phyloP scores from a whole-genome alignment of 2,329 filamentous ascomycete species.

The Plenodomus biglobosus region DNA sequence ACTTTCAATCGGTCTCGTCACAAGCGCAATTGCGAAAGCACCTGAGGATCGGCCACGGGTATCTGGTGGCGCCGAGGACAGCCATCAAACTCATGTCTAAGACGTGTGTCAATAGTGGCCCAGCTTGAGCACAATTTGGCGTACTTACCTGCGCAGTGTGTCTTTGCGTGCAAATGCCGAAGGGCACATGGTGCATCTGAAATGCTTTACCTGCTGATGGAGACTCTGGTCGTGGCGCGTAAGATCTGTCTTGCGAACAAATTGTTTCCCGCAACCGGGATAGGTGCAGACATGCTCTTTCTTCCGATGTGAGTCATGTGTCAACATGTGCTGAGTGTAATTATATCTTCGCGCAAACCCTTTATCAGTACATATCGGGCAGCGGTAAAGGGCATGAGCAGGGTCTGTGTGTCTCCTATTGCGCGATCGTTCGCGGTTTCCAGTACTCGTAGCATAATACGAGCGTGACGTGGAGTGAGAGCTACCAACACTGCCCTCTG shows the following conservation, averaged over 20 bases:
- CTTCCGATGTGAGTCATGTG: constrained; percentile 72
- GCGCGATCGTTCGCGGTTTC: constrained; percentile 8
- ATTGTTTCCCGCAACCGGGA: constrained; percentile 69
- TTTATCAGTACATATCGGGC: constrained; percentile 69
- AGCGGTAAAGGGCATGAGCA: constrained; percentile 57
- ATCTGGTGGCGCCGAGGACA: constrained; percentile 61
- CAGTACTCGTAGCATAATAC: constrained; percentile 4
- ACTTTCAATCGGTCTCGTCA: neutral
- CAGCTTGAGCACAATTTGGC: neutral
- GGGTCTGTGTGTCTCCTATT: constrained; percentile 23
- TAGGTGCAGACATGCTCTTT: constrained; percentile 70
- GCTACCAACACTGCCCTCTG: constrained; percentile 15
- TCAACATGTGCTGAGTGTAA: constrained; percentile 82
- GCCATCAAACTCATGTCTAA: constrained; percentile 74
- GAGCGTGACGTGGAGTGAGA: constrained; percentile 11
- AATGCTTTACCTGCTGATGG: constrained; percentile 71
- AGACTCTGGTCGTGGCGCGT: constrained; percentile 61
- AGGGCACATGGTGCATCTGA: constrained; percentile 70
- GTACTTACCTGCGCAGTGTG: constrained; percentile 71
- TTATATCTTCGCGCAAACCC: constrained; percentile 84
- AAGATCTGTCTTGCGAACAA: constrained; percentile 82
- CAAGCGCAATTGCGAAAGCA: constrained; percentile 16
- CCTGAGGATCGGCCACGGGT: constrained; percentile 9
- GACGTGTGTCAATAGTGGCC: constrained; percentile 6
- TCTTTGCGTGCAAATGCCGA: constrained; percentile 77